Evolutionary conservation across 345 rosid species (phyloP).

Genomic region (Salix exigua): DNA sequence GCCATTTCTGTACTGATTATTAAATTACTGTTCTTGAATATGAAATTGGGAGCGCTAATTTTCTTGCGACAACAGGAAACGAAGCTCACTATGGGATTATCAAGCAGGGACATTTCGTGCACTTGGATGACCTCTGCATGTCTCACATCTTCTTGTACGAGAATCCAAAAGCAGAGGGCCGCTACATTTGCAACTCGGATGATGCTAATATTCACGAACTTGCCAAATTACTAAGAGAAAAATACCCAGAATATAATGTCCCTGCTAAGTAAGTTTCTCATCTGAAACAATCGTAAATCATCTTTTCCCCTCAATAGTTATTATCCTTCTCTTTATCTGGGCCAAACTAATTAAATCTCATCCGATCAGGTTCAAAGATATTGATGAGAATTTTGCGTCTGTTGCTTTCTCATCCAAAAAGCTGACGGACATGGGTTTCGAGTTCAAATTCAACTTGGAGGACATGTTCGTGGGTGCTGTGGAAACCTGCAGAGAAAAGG

Average conservation of each 20-base stretch:
- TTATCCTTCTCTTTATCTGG: no score
- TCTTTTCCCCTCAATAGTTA: no score
- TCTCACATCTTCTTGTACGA: constrained; percentile 73
- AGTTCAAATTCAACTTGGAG: constrained; percentile 69
- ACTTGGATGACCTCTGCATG: constrained; percentile 82
- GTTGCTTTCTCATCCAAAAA: constrained; percentile 57
- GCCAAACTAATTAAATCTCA: not conserved
- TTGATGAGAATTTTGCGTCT: constrained; percentile 47
- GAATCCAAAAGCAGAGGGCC: constrained; percentile 65
- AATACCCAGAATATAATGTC: constrained; percentile 58
- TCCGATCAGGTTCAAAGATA: constrained; percentile 49
- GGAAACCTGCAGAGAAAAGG: constrained; percentile 12
- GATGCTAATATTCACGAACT: constrained; percentile 55
- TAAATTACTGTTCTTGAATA: not conserved
- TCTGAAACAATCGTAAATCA: no score
- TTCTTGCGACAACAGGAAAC: constrained; percentile 42
- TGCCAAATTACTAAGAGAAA: constrained; percentile 46
- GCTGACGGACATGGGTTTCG: constrained; percentile 63
- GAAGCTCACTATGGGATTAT: constrained; percentile 73
- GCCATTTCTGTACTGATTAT: not conserved
- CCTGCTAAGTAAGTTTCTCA: constrained; percentile 49
- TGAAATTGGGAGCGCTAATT: not conserved
- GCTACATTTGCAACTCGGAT: constrained; percentile 73
- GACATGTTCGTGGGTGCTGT: constrained; percentile 62
- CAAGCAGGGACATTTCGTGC: constrained; percentile 79